Percentiles rank a stretch among this genome's conserved stretches.
phyloP scores from a whole-genome alignment of 768 basidiomycete species.

The Hygrocybe coccinea region DNA sequence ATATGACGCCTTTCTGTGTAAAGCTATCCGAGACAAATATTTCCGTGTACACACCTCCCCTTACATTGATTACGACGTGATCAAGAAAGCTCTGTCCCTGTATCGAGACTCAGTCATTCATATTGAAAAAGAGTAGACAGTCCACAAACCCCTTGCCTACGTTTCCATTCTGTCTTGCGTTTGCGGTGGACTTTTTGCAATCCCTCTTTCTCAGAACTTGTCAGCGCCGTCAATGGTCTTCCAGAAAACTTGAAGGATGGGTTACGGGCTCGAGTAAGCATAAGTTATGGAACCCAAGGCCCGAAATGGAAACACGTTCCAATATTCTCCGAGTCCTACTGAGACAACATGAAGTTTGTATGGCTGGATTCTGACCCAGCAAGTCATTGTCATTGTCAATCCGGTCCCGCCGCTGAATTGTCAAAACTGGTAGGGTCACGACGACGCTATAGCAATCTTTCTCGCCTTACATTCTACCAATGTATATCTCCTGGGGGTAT shows the following conservation, averaged over 20 bases:
- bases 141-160: constrained; percentile 57
- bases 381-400: constrained; percentile 15
- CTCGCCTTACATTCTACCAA: constrained; percentile 63
- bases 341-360: constrained; percentile 17
- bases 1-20: too few species aligned
- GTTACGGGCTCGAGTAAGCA: neutral
- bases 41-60: constrained; percentile 63
- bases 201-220: neutral
- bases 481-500: constrained; percentile 73
- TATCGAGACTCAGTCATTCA: constrained; percentile 9
- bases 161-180: constrained; percentile 70
- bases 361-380: constrained; percentile 72
- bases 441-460: constrained; percentile 82
- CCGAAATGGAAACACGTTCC: neutral
- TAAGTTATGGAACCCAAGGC: too few species aligned
- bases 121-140: neutral
- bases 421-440: constrained; percentile 62
- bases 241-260: neutral
- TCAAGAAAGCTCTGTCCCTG: constrained; percentile 81
- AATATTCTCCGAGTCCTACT: neutral
- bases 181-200: neutral
- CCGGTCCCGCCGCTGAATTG: constrained; percentile 2
- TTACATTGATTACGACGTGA: constrained; percentile 71
- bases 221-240: neutral
- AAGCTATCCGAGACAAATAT: too few species aligned